A percentile compares a stretch with the other conserved stretches of the same genome.
Conservation (phyloP, 2,329 filamentous ascomycete species). For the Nannizzia gypsea region DNA sequence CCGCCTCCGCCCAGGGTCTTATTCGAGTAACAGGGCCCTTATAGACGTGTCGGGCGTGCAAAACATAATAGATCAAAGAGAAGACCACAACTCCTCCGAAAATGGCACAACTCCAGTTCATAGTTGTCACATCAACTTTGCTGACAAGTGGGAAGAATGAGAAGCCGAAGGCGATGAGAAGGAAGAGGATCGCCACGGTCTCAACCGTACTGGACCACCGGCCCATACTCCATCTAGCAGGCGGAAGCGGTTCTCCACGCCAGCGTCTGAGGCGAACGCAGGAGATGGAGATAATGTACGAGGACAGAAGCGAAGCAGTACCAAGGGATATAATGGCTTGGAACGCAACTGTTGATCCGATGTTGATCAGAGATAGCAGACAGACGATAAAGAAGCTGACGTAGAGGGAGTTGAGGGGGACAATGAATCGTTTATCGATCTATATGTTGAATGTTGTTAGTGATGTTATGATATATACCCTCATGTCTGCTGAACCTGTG, state of each 20-base stretch:
- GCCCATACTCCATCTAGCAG: slow-evolving; percentile 37
- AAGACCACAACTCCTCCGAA: slow-evolving; percentile 31
- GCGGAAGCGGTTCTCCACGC: slow-evolving; percentile 32
- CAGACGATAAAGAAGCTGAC: slow-evolving; percentile 20
- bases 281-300: slow-evolving; percentile 36
- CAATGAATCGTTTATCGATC: slow-evolving; percentile 12
- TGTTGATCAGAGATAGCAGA: slow-evolving; percentile 39
- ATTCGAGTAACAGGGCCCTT: slow-evolving; percentile 18
- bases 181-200: slow-evolving; percentile 10
- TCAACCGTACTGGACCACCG: slow-evolving; percentile 21
- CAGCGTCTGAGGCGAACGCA: slow-evolving; percentile 36
- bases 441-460: not conserved
- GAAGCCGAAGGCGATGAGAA: slow-evolving; percentile 11
- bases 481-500: no score
- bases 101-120: slow-evolving; percentile 29
- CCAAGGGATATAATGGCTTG: slow-evolving; percentile 33
- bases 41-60: slow-evolving; percentile 23
- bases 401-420: slow-evolving; percentile 20
- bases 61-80: slow-evolving; percentile 29
- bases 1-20: slow-evolving; percentile 12
- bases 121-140: slow-evolving; percentile 5
- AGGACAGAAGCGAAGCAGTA: slow-evolving; percentile 28
- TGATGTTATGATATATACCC: not conserved
- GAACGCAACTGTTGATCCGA: slow-evolving; percentile 36
- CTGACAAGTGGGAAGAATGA: slow-evolving; percentile 13